phyloP scores from a whole-genome alignment of 768 basidiomycete species.

The Symmetrospora coprosmae region DNA sequence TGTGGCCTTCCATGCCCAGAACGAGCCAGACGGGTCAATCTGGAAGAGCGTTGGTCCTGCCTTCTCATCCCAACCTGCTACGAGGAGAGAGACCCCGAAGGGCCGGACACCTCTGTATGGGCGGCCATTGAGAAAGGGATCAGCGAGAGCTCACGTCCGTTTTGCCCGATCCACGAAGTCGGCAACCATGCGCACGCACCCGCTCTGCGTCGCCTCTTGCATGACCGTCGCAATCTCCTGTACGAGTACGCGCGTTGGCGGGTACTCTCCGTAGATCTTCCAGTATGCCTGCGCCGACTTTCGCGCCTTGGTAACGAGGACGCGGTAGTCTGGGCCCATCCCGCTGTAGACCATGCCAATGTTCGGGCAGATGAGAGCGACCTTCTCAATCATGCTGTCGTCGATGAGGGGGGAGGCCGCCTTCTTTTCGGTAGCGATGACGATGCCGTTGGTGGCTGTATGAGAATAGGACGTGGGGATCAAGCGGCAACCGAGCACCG shows the following conservation, averaged over 20 bases:
- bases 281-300: slow-evolving; percentile 98
- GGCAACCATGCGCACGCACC: slow-evolving; percentile 46
- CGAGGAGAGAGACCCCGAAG: slow-evolving; percentile 92
- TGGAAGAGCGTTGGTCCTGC: slow-evolving; percentile 97
- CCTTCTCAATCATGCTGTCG: slow-evolving; percentile 94
- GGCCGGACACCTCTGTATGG: slow-evolving; percentile 80
- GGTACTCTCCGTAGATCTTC: slow-evolving; percentile 98
- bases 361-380: slow-evolving; percentile 86
- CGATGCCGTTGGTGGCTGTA: slow-evolving; percentile 92
- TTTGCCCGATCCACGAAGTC: not conserved
- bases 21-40: slow-evolving; percentile 95
- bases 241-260: slow-evolving; percentile 85
- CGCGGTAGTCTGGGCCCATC: slow-evolving; percentile 97
- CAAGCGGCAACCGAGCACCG: no score
- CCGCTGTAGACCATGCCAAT: slow-evolving; percentile 99
- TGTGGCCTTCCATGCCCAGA: slow-evolving; percentile 99
- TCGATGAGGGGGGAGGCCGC: slow-evolving; percentile 93
- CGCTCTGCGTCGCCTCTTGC: slow-evolving; percentile 97
- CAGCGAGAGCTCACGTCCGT: not conserved
- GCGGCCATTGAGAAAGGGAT: not conserved
- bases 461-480: not conserved
- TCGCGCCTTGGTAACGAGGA: slow-evolving; percentile 81
- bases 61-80: slow-evolving; percentile 88
- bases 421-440: slow-evolving; percentile 99
- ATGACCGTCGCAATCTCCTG: slow-evolving; percentile 96